phyloP scores from a whole-genome alignment of 768 basidiomycete species.

The Leccinum variicolor region DNA sequence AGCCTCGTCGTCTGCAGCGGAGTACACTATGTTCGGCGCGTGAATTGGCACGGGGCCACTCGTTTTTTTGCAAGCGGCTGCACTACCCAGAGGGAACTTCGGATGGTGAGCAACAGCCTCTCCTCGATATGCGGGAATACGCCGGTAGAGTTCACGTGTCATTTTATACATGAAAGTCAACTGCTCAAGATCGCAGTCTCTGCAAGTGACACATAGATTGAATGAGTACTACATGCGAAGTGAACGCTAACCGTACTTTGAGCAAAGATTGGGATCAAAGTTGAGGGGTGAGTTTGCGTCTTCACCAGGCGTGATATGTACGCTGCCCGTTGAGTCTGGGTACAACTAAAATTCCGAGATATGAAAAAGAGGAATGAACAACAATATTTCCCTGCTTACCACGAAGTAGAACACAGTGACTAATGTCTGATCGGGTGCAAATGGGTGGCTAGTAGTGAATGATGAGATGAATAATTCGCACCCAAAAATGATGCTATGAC shows the following conservation, averaged over 20 bases:
- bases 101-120: slow-evolving; percentile 23
- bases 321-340: slow-evolving; percentile 43
- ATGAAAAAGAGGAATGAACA: background rate
- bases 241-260: slow-evolving; percentile 31
- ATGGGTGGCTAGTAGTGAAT: slow-evolving; percentile 21
- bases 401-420: slow-evolving; percentile 30
- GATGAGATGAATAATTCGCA: background rate
- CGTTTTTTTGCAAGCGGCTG: slow-evolving; percentile 22
- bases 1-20: background rate
- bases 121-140: slow-evolving; percentile 39
- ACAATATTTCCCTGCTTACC: slow-evolving; percentile 15
- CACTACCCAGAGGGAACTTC: slow-evolving; percentile 26
- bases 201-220: background rate
- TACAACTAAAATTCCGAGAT: slow-evolving; percentile 29
- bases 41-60: slow-evolving; percentile 13
- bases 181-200: slow-evolving; percentile 39
- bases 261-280: slow-evolving; percentile 45
- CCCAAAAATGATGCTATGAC: background rate
- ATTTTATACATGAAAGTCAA: slow-evolving; percentile 55
- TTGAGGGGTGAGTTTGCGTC: slow-evolving; percentile 40
- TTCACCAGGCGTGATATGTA: slow-evolving; percentile 44
- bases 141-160: slow-evolving; percentile 49
- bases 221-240: background rate
- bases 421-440: slow-evolving; percentile 25
- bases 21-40: background rate